phyloP scores from a whole-genome alignment of 371 early-diverging fungal genomes.

The Mortierella sp. region DNA sequence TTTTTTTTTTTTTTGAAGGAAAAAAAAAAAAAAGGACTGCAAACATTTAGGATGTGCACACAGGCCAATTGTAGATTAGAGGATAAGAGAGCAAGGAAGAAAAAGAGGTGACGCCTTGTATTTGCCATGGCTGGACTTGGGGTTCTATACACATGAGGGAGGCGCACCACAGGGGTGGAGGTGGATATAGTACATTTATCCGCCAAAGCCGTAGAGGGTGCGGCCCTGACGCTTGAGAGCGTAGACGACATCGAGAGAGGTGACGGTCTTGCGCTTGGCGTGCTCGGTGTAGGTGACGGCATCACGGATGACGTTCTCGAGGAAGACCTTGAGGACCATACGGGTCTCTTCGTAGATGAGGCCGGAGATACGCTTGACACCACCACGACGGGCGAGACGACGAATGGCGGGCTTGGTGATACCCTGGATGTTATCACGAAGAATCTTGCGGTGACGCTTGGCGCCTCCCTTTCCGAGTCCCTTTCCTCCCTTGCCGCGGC shows the following conservation, averaged over 20 bases:
- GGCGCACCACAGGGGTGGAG: not conserved
- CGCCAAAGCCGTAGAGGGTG: slow-evolving; percentile 59
- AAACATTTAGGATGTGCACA: no score
- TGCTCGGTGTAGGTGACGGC: slow-evolving; percentile 99
- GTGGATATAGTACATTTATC: slow-evolving; percentile 25
- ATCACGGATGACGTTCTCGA: slow-evolving; percentile 96
- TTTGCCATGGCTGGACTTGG: slow-evolving; percentile 1
- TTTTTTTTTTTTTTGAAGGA: not conserved
- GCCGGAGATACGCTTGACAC: slow-evolving; percentile 99
- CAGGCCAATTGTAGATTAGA: no score
- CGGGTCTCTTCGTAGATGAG: slow-evolving; percentile 99
- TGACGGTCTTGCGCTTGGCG: slow-evolving; percentile 92
- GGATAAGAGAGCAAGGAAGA: no score
- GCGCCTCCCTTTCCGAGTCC: slow-evolving; percentile 98
- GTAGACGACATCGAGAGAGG: slow-evolving; percentile 94
- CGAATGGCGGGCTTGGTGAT: slow-evolving; percentile 99
- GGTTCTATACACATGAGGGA: slow-evolving; percentile 13
- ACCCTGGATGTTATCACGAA: slow-evolving; percentile 98
- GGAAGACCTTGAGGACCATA: slow-evolving; percentile 96
- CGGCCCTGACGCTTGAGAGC: slow-evolving; percentile 98
- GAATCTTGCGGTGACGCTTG: slow-evolving; percentile 99
- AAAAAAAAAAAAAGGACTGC: not conserved
- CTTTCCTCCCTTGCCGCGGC: slow-evolving; percentile 98
- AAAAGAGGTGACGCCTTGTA: no score
- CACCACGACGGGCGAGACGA: slow-evolving; percentile 99